phyloP scores from a whole-genome alignment of 192 early-diverging fungal genomes.

The Spizellomyces sp. region DNA sequence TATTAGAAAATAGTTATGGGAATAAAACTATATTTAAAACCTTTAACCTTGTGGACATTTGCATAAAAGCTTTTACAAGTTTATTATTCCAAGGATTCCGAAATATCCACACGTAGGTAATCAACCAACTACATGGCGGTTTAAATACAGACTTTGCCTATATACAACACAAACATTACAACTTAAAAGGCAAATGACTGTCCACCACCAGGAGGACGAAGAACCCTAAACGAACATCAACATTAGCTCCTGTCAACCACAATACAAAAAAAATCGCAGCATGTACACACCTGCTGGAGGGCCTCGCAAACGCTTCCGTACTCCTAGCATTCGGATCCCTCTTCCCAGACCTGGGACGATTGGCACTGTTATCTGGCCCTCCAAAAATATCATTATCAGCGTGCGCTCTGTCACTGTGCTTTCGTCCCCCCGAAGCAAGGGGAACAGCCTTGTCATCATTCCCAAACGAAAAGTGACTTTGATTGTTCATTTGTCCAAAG shows the following conservation, averaged over 20 bases:
- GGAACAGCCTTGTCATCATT: background rate
- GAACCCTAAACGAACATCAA: background rate
- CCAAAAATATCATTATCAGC: constrained; percentile 27
- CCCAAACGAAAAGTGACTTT: constrained; percentile 6
- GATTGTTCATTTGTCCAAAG: constrained; percentile 9
- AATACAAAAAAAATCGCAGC: background rate
- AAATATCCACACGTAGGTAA: too few relatives aligned
- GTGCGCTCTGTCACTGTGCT: constrained; percentile 8
- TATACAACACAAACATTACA: too few relatives aligned
- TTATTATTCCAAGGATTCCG: too few relatives aligned
- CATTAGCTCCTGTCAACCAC: background rate
- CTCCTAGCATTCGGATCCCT: constrained; percentile 41
- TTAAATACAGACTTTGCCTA: too few relatives aligned
- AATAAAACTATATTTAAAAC: too few relatives aligned
- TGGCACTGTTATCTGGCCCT: background rate
- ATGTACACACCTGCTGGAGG: constrained; percentile 27
- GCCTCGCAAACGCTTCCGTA: constrained; percentile 15
- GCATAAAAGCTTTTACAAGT: too few relatives aligned
- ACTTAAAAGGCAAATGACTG: background rate
- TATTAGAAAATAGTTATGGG: too few relatives aligned
- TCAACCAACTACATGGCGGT: too few relatives aligned
- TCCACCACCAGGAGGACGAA: constrained; percentile 4
- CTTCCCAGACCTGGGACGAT: background rate
- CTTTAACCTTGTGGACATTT: too few relatives aligned
- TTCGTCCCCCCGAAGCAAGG: background rate